These are phyloP conservation scores for Thuja plicata DNA, from an alignment of 83 land plant genomes.

Conservation along the genomic window DNA sequence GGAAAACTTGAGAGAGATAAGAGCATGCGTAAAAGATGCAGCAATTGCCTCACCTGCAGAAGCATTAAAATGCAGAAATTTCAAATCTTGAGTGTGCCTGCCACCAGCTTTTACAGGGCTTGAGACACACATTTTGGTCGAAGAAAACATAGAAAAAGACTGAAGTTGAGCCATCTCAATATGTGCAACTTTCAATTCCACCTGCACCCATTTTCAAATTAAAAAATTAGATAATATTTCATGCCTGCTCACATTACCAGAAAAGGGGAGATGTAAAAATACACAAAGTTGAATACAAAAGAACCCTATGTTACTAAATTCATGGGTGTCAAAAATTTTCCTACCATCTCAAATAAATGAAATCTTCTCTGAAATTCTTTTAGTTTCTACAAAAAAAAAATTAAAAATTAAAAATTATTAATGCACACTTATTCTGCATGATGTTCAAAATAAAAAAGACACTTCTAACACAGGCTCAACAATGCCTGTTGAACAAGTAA, in stretches of 20 bases:
- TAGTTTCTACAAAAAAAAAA: too few species aligned
- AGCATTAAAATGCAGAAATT: not conserved
- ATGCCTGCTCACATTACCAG: not conserved
- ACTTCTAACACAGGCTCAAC: not conserved
- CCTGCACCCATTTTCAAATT: not conserved
- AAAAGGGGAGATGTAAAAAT: too few species aligned
- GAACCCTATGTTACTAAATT: too few species aligned
- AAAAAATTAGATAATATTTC: not conserved
- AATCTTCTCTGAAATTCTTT: not conserved
- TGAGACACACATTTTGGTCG: not conserved
- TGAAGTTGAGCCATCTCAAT: not conserved
- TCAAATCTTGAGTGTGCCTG: not conserved
- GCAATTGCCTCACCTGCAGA: not conserved
- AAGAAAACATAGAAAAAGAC: not conserved
- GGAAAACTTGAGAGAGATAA: not conserved
- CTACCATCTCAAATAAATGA: not conserved
- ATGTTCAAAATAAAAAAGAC: not conserved
- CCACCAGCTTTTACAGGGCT: not conserved
- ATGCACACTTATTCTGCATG: not conserved
- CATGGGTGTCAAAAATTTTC: too few species aligned
- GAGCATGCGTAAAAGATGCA: not conserved
- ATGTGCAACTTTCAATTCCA: not conserved
- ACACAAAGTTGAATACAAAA: too few species aligned
- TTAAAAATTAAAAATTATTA: too few species aligned
- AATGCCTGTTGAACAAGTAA: not conserved